Evolutionary conservation across 2,329 filamentous ascomycete species (phyloP), one percentile per base, ranked within the genome.

Genomic region (Allantophomopsis lycopodina): DNA sequence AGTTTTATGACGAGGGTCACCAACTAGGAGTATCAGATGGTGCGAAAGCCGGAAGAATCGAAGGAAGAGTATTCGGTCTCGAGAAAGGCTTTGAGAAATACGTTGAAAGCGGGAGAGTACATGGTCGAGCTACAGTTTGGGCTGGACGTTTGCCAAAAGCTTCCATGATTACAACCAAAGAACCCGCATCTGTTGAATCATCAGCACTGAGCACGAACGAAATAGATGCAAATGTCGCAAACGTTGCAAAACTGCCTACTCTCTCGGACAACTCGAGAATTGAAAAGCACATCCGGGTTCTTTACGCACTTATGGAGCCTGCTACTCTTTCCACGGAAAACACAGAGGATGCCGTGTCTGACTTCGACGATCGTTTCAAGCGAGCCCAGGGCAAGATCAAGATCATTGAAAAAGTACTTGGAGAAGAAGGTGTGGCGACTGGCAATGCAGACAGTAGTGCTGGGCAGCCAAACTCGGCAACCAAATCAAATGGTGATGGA

Each of bases 41-140:
- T 43, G 66, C 75, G 32, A 70, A 71, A 43, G 80, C 84, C 23
- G 91, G 91, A 32, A 78, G 79, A 42, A 76, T 85, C 47, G 91
- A 98, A 68, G 91, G 91, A 44, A 83, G 87, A 38, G 75, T 86
- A 15, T 86, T 96, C 55, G 91, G 89, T 1, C 74, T 96, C 33
- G 83, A 93, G 56, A 91, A 88, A 47, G 89, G 88, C 0, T 96
- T 91, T 51, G 85, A 94, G 51, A 96, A 94, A 61, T 95, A 93
- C 54, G 56, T 83, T 33, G 79, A 86, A 45, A 73, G 86, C 57
- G 89, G 89, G 2, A 70, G 71, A 42, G 61, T 96, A 23, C 80
- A 89, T 50, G 84, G 86, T 35, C 79, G 77, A 52, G 77, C 85
- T 12, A 62, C 83, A 17, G 68, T 96, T n/a, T 96, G 89, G 88